Evolutionary conservation across 306 rosid genomes (phyloP).

Genomic region (Fagus crenata): DNA sequence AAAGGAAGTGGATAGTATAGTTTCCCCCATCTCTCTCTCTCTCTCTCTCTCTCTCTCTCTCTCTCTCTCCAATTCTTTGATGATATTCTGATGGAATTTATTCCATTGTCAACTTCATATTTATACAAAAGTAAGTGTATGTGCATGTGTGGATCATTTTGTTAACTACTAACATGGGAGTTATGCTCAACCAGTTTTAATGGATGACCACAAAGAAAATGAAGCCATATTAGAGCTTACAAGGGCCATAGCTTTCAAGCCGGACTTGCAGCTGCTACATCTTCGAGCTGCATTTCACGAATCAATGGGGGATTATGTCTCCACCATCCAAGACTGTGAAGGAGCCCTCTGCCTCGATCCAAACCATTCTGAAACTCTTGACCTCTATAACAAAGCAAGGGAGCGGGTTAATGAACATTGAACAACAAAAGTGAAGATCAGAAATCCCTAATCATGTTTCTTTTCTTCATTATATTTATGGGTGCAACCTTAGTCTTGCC

Average conservation of each 20-base stretch:
- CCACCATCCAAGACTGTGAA: conserved; percentile 70
- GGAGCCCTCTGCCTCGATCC: conserved; percentile 92
- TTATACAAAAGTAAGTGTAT: not conserved
- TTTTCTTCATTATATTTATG: conserved; percentile 16
- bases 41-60: no score
- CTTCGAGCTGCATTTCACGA: conserved; percentile 92
- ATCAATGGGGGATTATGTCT: conserved; percentile 54
- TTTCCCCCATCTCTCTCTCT: not conserved
- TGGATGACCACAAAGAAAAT: conserved; percentile 89
- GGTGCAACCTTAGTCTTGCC: conserved; percentile 39
- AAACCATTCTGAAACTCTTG: conserved; percentile 55
- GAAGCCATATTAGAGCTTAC: conserved; percentile 82
- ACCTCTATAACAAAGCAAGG: conserved; percentile 54
- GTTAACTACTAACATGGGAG: conserved; percentile 40
- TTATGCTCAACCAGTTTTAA: conserved; percentile 59
- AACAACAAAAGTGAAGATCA: conserved; percentile 16
- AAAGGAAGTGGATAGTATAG: not conserved
- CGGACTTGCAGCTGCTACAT: conserved; percentile 74
- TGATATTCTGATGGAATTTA: not conserved
- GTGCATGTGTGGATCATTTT: not conserved
- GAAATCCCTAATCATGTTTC: conserved; percentile 20
- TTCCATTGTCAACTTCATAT: not conserved
- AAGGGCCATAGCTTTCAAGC: conserved; percentile 72
- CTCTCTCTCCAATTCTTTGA: not conserved
- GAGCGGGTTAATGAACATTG: conserved; percentile 43